Base-by-base conservation (phyloP, 768 basidiomycete species). In the Tremella fuciformis region DNA sequence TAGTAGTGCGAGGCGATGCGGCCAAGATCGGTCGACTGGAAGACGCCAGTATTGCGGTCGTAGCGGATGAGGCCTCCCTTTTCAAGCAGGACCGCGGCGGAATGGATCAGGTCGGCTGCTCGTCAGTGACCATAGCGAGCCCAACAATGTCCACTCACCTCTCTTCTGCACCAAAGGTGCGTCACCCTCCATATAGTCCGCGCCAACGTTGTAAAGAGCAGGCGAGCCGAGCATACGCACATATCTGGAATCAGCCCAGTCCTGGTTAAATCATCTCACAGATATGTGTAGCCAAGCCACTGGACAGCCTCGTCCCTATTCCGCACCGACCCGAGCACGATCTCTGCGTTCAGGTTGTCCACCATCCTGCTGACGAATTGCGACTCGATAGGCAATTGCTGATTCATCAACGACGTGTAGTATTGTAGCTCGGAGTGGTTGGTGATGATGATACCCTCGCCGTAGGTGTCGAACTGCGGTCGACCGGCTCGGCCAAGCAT, bases 401-500 rank as follows among this genome's bases (percentile, higher is more conserved):
- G 92, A 71, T 98, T 98, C 81, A 96, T 80, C 78, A 98, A 80
- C 67, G 87, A 89, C 22, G 98, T 82, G 73, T 97, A 99, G 76
- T 97, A 99, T 77, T 98, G 96, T 41, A 99, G 82, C 76, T 99
- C 96, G 1, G 87, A 84, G 70, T 97, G 93, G 74, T 93, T 97
- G 41, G 96, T 99, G 78, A 98, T 98, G 77, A 99, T 96, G 70
- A 96, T 88, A 46, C 96, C 96, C 78, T 98, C 94, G 21, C 96
- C 94, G 66, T 84, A 93, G 0, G 92, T 96, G 75, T 99, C 94
- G 78, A 87, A 97, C 76, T 98, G 93, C 13, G 94, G 96, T 53
- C 94, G 85, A 71, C 96, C 96, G 2, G 96, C 96, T 67, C 93
- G 87, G 49, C 96, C 96, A 2, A 98, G 85, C 96, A 99, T 98